Evolutionary conservation across 805 yeast species (phyloP).

Genomic region (Hanseniaspora pseudoguilliermondii): DNA sequence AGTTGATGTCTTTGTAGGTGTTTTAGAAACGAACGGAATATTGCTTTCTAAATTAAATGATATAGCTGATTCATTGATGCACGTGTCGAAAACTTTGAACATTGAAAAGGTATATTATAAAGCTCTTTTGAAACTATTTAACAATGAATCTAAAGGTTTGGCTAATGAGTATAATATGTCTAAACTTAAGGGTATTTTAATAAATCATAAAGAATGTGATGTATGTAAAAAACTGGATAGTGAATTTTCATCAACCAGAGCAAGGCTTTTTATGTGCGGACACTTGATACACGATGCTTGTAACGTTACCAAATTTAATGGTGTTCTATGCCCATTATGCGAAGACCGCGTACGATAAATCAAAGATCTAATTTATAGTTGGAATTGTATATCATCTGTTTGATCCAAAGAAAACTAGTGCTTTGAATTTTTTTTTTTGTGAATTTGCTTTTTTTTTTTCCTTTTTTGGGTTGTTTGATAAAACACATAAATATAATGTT

Average conservation of each 20-base stretch:
- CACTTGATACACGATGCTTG: neutral
- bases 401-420: too few species aligned
- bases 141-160: constrained; percentile 41
- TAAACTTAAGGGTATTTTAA: constrained; percentile 52
- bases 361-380: too few species aligned
- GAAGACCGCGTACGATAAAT: neutral
- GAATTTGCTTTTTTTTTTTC: neutral
- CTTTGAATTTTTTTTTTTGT: neutral
- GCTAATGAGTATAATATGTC: constrained; percentile 33
- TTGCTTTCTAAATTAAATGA: constrained; percentile 44
- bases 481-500: neutral
- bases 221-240: constrained; percentile 39
- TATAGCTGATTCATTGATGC: constrained; percentile 45
- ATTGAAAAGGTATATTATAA: constrained; percentile 48
- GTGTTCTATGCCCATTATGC: neutral
- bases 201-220: constrained; percentile 46
- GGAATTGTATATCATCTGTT: too few species aligned
- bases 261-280: constrained; percentile 6
- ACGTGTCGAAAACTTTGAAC: constrained; percentile 50
- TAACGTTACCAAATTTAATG: neutral
- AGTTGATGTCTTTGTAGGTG: constrained; percentile 40
- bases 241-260: constrained; percentile 30
- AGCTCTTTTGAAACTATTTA: constrained; percentile 41
- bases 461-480: neutral
- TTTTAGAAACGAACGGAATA: constrained; percentile 38